phyloP scores from a whole-genome alignment of 805 yeast genomes.

The Candida loeiensis region DNA sequence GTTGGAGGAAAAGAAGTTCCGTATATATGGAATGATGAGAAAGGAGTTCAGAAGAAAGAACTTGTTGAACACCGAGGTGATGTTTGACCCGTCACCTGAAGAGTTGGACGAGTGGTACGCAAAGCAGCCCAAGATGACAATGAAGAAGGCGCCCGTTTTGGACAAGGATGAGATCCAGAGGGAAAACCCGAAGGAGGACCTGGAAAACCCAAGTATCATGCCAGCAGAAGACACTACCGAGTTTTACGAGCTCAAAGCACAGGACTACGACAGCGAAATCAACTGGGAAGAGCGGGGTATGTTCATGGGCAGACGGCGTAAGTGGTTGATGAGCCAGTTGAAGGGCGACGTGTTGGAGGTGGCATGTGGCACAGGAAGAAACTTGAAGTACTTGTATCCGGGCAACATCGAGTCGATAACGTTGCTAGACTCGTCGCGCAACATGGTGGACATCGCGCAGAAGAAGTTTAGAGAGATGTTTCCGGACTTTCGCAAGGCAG shows the following conservation, averaged over 20 bases:
- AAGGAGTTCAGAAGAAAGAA: slow-evolving; percentile 41
- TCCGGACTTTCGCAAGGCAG: slow-evolving; percentile 69
- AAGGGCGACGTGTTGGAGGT: slow-evolving; percentile 91
- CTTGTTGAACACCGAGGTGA: slow-evolving; percentile 27
- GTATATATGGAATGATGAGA: slow-evolving; percentile 55
- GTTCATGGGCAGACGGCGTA: slow-evolving; percentile 61
- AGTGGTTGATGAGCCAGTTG: slow-evolving; percentile 73
- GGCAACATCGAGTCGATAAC: slow-evolving; percentile 67
- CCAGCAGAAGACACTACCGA: slow-evolving; percentile 78
- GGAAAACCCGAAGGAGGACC: slow-evolving; percentile 13
- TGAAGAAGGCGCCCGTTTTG: slow-evolving; percentile 24
- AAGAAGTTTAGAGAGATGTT: slow-evolving; percentile 65
- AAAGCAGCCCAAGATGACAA: slow-evolving; percentile 26
- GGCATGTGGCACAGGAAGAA: slow-evolving; percentile 95
- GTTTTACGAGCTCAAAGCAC: slow-evolving; percentile 75
- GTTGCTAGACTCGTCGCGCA: slow-evolving; percentile 75
- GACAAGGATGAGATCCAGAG: slow-evolving; percentile 14
- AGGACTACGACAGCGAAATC: slow-evolving; percentile 75
- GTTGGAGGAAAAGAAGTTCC: slow-evolving; percentile 57
- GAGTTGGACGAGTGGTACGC: slow-evolving; percentile 42
- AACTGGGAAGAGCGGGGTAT: slow-evolving; percentile 67
- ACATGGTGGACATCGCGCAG: slow-evolving; percentile 80
- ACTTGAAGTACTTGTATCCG: slow-evolving; percentile 68
- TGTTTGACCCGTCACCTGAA: slow-evolving; percentile 41
- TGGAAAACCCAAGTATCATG: slow-evolving; percentile 44